Evolutionary conservation across 495 filamentous ascomycete genomes (phyloP), one percentile per base, ranked within the genome.

Genomic region (Aspergillus biplanus): DNA sequence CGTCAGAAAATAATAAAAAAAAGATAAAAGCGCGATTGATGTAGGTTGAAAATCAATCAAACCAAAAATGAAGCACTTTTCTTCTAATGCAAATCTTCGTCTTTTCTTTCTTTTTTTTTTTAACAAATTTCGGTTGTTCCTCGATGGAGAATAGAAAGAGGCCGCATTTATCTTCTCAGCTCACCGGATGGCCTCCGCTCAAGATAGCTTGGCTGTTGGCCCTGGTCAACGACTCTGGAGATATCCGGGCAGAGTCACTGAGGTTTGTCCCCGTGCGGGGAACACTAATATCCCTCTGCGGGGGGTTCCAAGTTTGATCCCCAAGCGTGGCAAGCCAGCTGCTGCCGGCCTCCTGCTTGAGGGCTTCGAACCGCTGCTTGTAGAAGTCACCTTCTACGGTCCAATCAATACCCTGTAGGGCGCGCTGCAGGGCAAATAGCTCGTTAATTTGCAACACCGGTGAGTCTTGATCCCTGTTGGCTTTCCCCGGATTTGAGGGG

Each of bases 301-400:
- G 69, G 58, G 67, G 72, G 61, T 77, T 79, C 86, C 83, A 89
- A n/a, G 83, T 80, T 69, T 92, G 89, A 65, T 97, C 95, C 60
- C 87, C 88, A 50, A 98, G 82, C 6, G 92, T 90, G 62, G 86
- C 92, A 34, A 97, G 82, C 85, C 96, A 99, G 53, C 86, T 88
- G 64, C 85, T 89, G 39, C 92, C 91, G 55, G 96, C 87, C 63
- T 97, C 91, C 66, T 88, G 88, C 47, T 90, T 89, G 16, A 97
- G 76, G 12, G 89, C 89, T 73, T 95, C 92, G 52, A 98, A 86
- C 67, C 93, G 93, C 72, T 89, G 89, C 44, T 87, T 85, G 73
- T 94, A 97, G 6, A 92, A 78, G 68, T 96, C 92, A 53, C 89
- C 88, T 56, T 87, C 86, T 49, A 87, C 76, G 55, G 86, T 85